phyloP scores from a whole-genome alignment of 495 filamentous ascomycete species.

The Penicillium salamii region DNA sequence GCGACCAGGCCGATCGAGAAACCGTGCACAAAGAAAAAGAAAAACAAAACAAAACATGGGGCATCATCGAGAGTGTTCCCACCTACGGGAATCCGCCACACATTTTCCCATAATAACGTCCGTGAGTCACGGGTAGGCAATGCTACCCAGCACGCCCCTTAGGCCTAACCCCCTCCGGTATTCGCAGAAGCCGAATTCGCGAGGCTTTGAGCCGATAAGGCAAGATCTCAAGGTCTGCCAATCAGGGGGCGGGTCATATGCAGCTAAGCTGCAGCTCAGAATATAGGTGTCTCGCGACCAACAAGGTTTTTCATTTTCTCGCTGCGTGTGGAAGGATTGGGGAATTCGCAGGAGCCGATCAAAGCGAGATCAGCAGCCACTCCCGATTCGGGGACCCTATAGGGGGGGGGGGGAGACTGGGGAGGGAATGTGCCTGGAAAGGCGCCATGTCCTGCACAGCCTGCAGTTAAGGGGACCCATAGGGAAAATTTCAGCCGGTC shows the following conservation, averaged over 20 bases:
- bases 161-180: slow-evolving; percentile 11
- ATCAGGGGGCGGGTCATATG: slow-evolving; percentile 14
- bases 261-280: slow-evolving; percentile 16
- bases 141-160: slow-evolving; percentile 13
- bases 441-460: slow-evolving; percentile 4
- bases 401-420: slow-evolving; percentile 5
- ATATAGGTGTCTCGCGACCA: slow-evolving; percentile 12
- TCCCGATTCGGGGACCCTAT: slow-evolving; percentile 8
- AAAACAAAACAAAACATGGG: not conserved
- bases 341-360: slow-evolving; percentile 9
- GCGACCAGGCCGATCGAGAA: not conserved
- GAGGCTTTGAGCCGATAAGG: slow-evolving; percentile 8
- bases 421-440: slow-evolving; percentile 9
- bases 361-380: slow-evolving; percentile 8
- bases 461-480: slow-evolving; percentile 8
- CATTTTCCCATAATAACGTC: slow-evolving; percentile 2
- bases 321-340: slow-evolving; percentile 13
- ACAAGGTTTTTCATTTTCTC: slow-evolving; percentile 8
- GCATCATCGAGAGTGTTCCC: not conserved
- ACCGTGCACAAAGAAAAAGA: not conserved
- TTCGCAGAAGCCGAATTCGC: slow-evolving; percentile 12
- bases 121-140: slow-evolving; percentile 14
- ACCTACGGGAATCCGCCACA: slow-evolving; percentile 6
- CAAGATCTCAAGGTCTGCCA: slow-evolving; percentile 18
- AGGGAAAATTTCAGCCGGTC: not conserved